phyloP scores from a whole-genome alignment of 164 flowering plant genomes.

The Warburgia ugandensis region DNA sequence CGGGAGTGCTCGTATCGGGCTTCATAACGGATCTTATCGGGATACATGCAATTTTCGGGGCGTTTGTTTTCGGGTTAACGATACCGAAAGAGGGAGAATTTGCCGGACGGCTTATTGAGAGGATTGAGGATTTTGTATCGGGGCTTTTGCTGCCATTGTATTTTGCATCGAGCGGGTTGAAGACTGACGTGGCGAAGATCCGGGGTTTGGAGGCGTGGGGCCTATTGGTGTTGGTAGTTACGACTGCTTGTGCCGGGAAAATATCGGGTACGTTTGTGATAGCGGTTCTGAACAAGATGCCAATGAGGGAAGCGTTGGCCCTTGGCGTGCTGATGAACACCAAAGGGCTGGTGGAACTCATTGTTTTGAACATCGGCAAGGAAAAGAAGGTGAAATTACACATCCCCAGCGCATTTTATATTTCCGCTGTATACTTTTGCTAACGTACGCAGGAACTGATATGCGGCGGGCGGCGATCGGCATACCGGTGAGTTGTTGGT shows the following conservation, averaged over 20 bases:
- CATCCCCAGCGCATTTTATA: no score
- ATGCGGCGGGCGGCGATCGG: no score
- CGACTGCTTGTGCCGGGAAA: slow-evolving; percentile 46
- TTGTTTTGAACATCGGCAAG: slow-evolving; percentile 40
- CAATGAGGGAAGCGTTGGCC: slow-evolving; percentile 24
- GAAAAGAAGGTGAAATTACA: slow-evolving; percentile 17
- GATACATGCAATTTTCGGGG: slow-evolving; percentile 44
- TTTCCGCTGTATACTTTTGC: no score
- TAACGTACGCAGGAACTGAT: no score
- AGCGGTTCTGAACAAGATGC: slow-evolving; percentile 26
- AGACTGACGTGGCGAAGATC: slow-evolving; percentile 33
- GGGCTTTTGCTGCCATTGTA: slow-evolving; percentile 37
- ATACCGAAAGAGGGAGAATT: slow-evolving; percentile 36
- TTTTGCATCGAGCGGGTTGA: slow-evolving; percentile 43
- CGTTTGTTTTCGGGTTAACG: slow-evolving; percentile 36
- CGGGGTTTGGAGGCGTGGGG: slow-evolving; percentile 37
- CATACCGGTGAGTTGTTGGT: no score
- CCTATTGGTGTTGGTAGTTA: slow-evolving; percentile 28
- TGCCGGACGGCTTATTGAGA: slow-evolving; percentile 25
- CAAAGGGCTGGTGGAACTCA: slow-evolving; percentile 27
- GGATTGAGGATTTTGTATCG: slow-evolving; percentile 39
- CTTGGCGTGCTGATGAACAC: slow-evolving; percentile 29
- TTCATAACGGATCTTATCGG: slow-evolving; percentile 40
- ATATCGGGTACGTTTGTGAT: slow-evolving; percentile 46
- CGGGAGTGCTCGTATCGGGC: slow-evolving; percentile 34